Conservation (phyloP, 2,329 filamentous ascomycete species). For the Shiraia bambusicola region DNA sequence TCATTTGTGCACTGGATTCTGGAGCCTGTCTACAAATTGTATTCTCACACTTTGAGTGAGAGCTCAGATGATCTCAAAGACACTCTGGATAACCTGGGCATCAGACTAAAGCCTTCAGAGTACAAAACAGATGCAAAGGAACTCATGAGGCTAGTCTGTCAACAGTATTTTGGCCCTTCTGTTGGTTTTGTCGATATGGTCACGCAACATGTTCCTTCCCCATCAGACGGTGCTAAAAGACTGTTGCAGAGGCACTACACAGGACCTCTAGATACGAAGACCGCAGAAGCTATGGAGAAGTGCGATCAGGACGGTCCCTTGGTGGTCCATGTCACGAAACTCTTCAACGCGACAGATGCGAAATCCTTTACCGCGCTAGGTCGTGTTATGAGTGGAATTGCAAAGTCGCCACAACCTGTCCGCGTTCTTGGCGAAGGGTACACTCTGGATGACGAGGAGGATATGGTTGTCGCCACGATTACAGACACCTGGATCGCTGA, state of each 20-base stretch:
- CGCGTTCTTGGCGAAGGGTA: constrained; percentile 94
- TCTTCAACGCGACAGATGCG: constrained; percentile 90
- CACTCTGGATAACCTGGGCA: constrained; percentile 77
- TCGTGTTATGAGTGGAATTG: constrained; percentile 89
- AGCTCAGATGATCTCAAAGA: constrained; percentile 80
- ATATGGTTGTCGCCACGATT: constrained; percentile 87
- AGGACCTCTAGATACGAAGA: constrained; percentile 78
- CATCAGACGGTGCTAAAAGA: constrained; percentile 72
- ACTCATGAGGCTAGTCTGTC: constrained; percentile 83
- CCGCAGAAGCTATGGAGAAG: constrained; percentile 74
- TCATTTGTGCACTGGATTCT: constrained; percentile 94
- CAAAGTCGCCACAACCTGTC: constrained; percentile 76
- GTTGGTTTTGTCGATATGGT: constrained; percentile 96
- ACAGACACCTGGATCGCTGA: constrained; percentile 87
- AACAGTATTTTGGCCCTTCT: constrained; percentile 91
- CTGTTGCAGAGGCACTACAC: constrained; percentile 89
- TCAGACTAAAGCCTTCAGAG: constrained; percentile 86
- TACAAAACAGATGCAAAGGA: constrained; percentile 88
- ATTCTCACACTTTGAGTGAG: constrained; percentile 90
- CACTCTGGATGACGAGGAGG: constrained; percentile 95
- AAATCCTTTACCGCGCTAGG: constrained; percentile 88
- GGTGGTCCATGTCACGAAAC: constrained; percentile 88
- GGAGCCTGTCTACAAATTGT: constrained; percentile 97
- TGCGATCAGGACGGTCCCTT: constrained; percentile 90
- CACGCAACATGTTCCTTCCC: constrained; percentile 83